These are phyloP conservation scores for Geranium rotundifolium DNA, from an alignment of 345 rosid genomes.

Conservation along the genomic window DNA sequence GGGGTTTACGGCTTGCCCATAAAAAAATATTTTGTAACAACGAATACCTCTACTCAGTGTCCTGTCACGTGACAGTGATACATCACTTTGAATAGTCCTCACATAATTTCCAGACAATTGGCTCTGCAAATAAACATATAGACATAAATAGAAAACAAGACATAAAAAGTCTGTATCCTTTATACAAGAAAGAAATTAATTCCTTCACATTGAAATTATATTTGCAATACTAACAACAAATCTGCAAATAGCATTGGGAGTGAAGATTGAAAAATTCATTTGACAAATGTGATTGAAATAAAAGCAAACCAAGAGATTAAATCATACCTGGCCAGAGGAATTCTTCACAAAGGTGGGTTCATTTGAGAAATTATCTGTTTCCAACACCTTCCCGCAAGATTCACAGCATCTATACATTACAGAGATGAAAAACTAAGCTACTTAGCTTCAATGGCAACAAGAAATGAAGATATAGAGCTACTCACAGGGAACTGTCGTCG, in stretches of 20 bases:
- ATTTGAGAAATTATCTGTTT: slow-evolving; percentile 19
- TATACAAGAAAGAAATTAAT: background rate
- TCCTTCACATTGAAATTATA: no score
- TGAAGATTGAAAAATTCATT: background rate
- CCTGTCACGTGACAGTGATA: slow-evolving; percentile 40
- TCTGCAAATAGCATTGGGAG: no score
- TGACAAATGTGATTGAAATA: background rate
- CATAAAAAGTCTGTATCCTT: background rate
- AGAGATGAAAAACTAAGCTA: no score
- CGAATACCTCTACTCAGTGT: slow-evolving; percentile 35
- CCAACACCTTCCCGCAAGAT: slow-evolving; percentile 33
- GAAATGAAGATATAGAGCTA: background rate
- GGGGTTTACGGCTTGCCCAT: no score
- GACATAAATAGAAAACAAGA: background rate
- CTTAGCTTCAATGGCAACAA: background rate
- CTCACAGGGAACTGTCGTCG: background rate
- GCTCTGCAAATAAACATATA: slow-evolving; percentile 25
- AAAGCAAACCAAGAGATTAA: background rate
- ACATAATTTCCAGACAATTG: slow-evolving; percentile 41
- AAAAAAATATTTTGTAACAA: slow-evolving; percentile 1
- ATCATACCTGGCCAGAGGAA: slow-evolving; percentile 24
- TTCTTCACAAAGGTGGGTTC: slow-evolving; percentile 31
- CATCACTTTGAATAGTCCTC: slow-evolving; percentile 36
- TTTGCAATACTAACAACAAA: background rate
- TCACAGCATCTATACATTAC: slow-evolving; percentile 17